Conservation (phyloP, 805 yeast genomes). For the Ogataea trehaloabstinens region DNA sequence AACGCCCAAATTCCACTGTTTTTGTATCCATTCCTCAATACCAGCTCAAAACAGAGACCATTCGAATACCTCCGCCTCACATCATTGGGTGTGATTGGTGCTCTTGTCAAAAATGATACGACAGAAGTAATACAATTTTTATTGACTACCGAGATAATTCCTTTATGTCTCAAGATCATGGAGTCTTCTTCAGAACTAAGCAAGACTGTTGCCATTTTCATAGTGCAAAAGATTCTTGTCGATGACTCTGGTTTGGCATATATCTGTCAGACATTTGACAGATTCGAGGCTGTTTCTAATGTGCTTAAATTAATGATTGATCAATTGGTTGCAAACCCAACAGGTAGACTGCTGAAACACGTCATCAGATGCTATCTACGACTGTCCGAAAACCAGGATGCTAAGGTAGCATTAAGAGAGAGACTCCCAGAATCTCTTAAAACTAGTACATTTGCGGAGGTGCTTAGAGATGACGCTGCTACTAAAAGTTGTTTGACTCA, state of each 20-base stretch:
- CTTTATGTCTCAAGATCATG: slow-evolving; percentile 91
- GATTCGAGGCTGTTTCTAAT: slow-evolving; percentile 90
- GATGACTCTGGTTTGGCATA: slow-evolving; percentile 91
- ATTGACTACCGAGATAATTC: slow-evolving; percentile 94
- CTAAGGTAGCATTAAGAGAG: slow-evolving; percentile 79
- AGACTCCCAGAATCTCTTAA: slow-evolving; percentile 84
- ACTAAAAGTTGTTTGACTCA: slow-evolving; percentile 87
- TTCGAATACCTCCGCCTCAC: slow-evolving; percentile 93
- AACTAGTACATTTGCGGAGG: slow-evolving; percentile 79
- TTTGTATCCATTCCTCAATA: slow-evolving; percentile 88
- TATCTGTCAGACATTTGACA: slow-evolving; percentile 91
- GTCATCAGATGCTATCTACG: slow-evolving; percentile 92
- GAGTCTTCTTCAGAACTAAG: slow-evolving; percentile 91
- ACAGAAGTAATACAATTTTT: slow-evolving; percentile 91
- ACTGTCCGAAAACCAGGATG: slow-evolving; percentile 84
- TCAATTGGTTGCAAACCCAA: slow-evolving; percentile 71
- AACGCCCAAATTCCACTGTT: slow-evolving; percentile 91
- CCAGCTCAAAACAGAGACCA: slow-evolving; percentile 86
- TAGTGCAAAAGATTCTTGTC: slow-evolving; percentile 85
- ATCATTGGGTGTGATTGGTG: slow-evolving; percentile 94
- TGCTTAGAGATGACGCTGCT: slow-evolving; percentile 80
- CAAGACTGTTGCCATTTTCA: slow-evolving; percentile 95
- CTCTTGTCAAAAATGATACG: slow-evolving; percentile 91
- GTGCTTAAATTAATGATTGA: slow-evolving; percentile 85
- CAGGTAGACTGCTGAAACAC: slow-evolving; percentile 85